Evolutionary conservation across 2,329 filamentous ascomycete species (phyloP), one percentile per base, ranked within the genome.

Genomic region (Davidsoniella neocaledoniae): DNA sequence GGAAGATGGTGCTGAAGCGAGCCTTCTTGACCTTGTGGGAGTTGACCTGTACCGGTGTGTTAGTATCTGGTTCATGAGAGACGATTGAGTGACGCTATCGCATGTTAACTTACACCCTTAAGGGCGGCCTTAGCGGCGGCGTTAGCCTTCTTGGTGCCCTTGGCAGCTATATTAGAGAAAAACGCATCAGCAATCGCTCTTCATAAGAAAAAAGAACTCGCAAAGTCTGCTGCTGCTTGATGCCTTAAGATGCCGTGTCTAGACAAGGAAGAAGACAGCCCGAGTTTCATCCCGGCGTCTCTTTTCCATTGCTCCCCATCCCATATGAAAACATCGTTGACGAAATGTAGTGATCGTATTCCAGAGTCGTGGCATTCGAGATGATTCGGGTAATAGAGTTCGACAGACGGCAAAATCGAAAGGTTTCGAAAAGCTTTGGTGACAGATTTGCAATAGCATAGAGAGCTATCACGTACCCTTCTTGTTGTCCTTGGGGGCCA

Each of bases 111-210:
- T 87, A 94, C 86, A 70, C 88, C 90, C 74, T 86, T 86, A 63
- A 96, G 82, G 65, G 87, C 84, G 68, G 91, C 85, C 79, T 98
- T 96, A 63, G 91, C 85, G 68, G 91, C 91, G 67, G 82, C 81
- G 64, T 81, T 83, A 72, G 91, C 91, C 79, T 94, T 81, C 78
- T 91, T 91, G 68, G 72, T 65, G 64, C 74, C 74, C 70, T 77
- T 79, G 60, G 68, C 69, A 69, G 72, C 76, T 80, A 64, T 68
- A 64, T 58, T 49, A 60, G 67, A 69, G 33, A 43, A 48, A 14
- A 62, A 68, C 63, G 71, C 74, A 81, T 81, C 76, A 81, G 77
- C 77, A 81, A 78, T 79, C 77, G 77, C 77, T 70, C 77, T 78
- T 53, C 29, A 33, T 33, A 9, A 43, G 44, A 44, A 70, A 70